Conservation (phyloP, 2,329 filamentous ascomycete genomes). For the Mariannaea elegans region DNA sequence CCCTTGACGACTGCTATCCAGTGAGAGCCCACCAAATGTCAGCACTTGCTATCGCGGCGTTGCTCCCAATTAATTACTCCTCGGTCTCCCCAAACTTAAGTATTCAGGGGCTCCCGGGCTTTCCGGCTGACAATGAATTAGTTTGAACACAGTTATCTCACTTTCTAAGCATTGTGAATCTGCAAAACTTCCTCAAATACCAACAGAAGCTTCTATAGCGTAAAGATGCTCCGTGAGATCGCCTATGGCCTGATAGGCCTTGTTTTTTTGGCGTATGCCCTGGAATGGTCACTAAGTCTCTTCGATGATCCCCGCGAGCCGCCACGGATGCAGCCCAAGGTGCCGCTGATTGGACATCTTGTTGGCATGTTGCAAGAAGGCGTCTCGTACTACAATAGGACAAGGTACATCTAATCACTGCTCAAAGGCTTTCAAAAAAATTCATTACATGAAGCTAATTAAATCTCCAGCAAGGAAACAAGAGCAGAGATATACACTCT, state of each 20-base stretch:
- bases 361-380: constrained; percentile 30
- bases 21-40: background rate
- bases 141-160: background rate
- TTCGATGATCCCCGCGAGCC: constrained; percentile 34
- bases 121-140: background rate
- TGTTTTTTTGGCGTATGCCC: constrained; percentile 23
- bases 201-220: background rate
- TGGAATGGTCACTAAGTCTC: constrained; percentile 27
- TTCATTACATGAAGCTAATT: background rate
- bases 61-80: too few relatives aligned
- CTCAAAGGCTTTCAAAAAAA: background rate
- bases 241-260: constrained; percentile 20
- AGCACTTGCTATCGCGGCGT: background rate
- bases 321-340: constrained; percentile 17
- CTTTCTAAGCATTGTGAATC: too few relatives aligned
- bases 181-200: background rate
- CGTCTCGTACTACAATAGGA: constrained; percentile 25
- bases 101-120: too few relatives aligned
- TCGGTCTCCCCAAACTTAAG: too few relatives aligned
- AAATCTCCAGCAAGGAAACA: constrained; percentile 17
- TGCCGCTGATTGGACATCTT: constrained; percentile 33
- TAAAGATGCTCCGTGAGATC: constrained; percentile 27
- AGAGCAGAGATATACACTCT: constrained; percentile 41
- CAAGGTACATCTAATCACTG: constrained; percentile 13
- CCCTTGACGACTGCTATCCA: background rate